phyloP scores from a whole-genome alignment of 2,329 filamentous ascomycete genomes.

The Colletotrichum phormii region DNA sequence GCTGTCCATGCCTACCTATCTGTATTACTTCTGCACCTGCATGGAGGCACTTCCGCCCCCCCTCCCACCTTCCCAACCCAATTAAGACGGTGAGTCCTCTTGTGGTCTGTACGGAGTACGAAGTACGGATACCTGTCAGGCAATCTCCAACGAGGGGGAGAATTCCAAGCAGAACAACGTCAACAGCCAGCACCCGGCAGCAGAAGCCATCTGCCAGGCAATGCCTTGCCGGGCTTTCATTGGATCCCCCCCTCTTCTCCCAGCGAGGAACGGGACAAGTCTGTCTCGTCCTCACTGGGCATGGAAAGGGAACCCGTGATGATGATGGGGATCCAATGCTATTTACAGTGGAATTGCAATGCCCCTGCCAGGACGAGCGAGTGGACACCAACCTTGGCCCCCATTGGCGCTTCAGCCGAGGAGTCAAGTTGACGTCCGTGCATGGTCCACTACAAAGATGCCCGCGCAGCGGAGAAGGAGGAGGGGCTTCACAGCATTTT shows the following conservation, averaged over 20 bases:
- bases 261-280: constrained; percentile 14
- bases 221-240: constrained; percentile 19
- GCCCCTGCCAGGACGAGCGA: constrained; percentile 25
- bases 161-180: not conserved
- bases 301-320: constrained; percentile 10
- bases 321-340: constrained; percentile 20
- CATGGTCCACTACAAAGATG: constrained; percentile 27
- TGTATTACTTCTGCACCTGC: not conserved
- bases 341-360: constrained; percentile 30
- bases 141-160: constrained; percentile 9
- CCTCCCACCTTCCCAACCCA: not conserved
- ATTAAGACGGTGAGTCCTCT: not conserved
- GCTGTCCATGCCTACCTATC: not conserved
- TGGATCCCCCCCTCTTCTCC: constrained; percentile 1
- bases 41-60: not conserved
- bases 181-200: not conserved
- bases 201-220: constrained; percentile 11
- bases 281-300: constrained; percentile 20
- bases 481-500: constrained; percentile 32
- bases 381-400: constrained; percentile 4
- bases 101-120: not conserved
- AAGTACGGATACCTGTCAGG: not conserved
- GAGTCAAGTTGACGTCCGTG: constrained; percentile 18
- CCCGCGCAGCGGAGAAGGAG: constrained; percentile 15
- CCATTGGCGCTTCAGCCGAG: constrained; percentile 19